A percentile compares a stretch with the other conserved stretches of the same genome.
These are phyloP conservation scores for Naganishia friedmannii DNA, from an alignment of 768 basidiomycete genomes.

Conservation along the genomic window DNA sequence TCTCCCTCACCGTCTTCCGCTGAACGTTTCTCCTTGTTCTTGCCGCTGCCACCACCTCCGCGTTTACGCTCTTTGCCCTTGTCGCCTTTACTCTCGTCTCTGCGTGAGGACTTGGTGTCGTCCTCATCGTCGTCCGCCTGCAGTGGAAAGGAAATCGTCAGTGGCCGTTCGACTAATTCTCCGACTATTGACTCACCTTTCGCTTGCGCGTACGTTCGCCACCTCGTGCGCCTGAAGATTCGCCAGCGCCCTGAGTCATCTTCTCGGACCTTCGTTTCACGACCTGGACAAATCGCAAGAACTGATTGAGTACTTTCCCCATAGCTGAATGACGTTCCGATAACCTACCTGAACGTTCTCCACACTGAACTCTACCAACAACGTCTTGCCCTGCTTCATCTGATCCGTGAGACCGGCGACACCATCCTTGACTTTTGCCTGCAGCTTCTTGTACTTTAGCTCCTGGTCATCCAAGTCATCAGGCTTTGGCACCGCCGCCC, in stretches of 20 bases:
- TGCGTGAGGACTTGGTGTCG: slow-evolving; percentile 31
- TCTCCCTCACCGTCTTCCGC: slow-evolving; percentile 37
- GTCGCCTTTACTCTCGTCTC: slow-evolving; percentile 28
- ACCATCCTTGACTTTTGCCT: slow-evolving; percentile 58
- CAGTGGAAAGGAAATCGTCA: slow-evolving; percentile 24
- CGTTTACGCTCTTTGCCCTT: too few relatives aligned
- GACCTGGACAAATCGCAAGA: slow-evolving; percentile 49
- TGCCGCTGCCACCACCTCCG: slow-evolving; percentile 33
- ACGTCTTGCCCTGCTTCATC: slow-evolving; percentile 55
- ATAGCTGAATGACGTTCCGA: too few relatives aligned
- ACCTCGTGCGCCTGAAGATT: slow-evolving; percentile 23
- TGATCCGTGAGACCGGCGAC: slow-evolving; percentile 41
- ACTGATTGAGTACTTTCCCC: neutral
- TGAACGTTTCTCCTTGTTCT: slow-evolving; percentile 32
- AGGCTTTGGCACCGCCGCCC: slow-evolving; percentile 32
- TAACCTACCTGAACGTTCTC: slow-evolving; percentile 74
- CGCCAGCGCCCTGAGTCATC: slow-evolving; percentile 38
- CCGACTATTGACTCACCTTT: slow-evolving; percentile 28
- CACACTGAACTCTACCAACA: slow-evolving; percentile 94
- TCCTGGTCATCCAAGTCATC: slow-evolving; percentile 54
- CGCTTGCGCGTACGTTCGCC: slow-evolving; percentile 32
- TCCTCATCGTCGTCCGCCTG: slow-evolving; percentile 38
- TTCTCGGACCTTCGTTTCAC: slow-evolving; percentile 69
- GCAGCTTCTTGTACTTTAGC: slow-evolving; percentile 61
- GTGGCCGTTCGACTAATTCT: neutral